Evolutionary conservation across 805 yeast species (phyloP), one percentile per base, ranked within the genome.

Genomic region (Saccharomycopsis oosterbeekiorum): DNA sequence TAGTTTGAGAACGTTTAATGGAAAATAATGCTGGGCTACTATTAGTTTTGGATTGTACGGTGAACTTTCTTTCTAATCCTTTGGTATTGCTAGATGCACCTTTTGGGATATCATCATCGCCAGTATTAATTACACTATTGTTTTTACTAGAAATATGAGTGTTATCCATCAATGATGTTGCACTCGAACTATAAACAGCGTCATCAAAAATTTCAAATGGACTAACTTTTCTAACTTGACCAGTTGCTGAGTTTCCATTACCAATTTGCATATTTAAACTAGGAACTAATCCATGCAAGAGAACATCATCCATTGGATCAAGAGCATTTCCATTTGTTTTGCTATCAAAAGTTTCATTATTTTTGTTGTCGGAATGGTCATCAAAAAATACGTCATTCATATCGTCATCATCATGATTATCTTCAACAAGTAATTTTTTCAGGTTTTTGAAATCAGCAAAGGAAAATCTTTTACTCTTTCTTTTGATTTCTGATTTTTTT

Each of bases 181-280:
- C 60, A 11, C 55, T 57, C 24, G 56, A 57, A 39, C 61, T 62
- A 39, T 84, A 84, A 39, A 83, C 77, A 1, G 87, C 84, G 66
- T 85, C 89, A 69, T 85, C 89, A 58, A 84, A 77, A 1, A 85
- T 77, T 65, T 85, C 89, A 69, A 77, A 85, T 0, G 88, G 80
- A 69, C 82, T 85, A 0, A 82, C 77, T 65, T 81, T 80, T 50
- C 66, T 55, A 15, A 60, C 55, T 17, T 55, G 58, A 37, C 19
- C 42, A 40, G 40, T 8, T 21, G 58, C 29, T n/a, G 58, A 21
- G 9, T 12, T 47, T 12, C 53, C 34, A 24, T 47, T 26, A 11
- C 53, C 53, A 21, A 47, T 10, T 11, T 47, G 53, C 14, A 41
- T 12, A 26, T 42, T 56, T 34, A 43, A 42, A 14, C 42, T 47